Evolutionary conservation across 2,329 filamentous ascomycete genomes (phyloP).

Genomic region (Neonectria magnoliae): DNA sequence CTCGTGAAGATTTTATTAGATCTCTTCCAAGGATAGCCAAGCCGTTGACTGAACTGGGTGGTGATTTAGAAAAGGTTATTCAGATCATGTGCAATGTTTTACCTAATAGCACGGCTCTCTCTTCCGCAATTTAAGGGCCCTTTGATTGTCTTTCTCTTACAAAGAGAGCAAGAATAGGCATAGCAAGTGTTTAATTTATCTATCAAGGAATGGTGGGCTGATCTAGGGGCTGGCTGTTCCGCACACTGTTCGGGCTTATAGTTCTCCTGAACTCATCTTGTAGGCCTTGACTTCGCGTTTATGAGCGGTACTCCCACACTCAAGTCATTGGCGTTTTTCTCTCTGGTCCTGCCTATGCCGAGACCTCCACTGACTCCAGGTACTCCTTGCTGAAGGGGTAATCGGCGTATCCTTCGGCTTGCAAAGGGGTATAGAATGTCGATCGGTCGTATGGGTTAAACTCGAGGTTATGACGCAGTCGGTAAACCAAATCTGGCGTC

Average conservation of each 20-base stretch:
- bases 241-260: too few relatives aligned
- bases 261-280: not conserved
- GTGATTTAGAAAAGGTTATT: too few relatives aligned
- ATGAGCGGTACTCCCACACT: not conserved
- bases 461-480: not conserved
- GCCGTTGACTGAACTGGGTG: too few relatives aligned
- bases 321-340: not conserved
- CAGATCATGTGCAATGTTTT: too few relatives aligned
- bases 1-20: not conserved
- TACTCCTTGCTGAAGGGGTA: conserved; percentile 1
- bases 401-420: not conserved
- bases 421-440: not conserved
- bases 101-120: too few relatives aligned
- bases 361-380: not conserved
- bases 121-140: too few relatives aligned
- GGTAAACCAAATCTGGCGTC: conserved; percentile 3
- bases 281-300: not conserved
- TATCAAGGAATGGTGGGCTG: too few relatives aligned
- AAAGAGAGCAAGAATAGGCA: too few relatives aligned
- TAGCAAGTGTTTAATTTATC: too few relatives aligned
- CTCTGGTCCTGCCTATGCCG: not conserved
- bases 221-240: too few relatives aligned
- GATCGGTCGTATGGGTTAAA: conserved; percentile 9
- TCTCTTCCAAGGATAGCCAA: not conserved
- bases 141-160: too few relatives aligned